Conservation (phyloP, 192 early-diverging fungal species). For the Powellomyces hirtus region DNA sequence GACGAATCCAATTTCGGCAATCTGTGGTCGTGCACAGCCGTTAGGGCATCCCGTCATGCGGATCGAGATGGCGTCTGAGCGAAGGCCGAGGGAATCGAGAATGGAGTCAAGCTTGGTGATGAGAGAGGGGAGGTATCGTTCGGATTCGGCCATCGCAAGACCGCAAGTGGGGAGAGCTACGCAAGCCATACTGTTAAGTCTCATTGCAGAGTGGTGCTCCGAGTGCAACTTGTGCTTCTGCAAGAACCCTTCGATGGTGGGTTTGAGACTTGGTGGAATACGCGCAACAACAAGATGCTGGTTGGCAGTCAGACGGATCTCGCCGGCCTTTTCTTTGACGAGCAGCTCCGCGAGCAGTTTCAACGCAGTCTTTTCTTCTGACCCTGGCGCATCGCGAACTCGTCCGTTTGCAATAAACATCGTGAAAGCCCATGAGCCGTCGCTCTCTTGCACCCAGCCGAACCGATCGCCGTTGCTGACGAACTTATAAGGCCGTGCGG, state of each 20-base stretch:
- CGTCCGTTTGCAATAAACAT: conserved; percentile 92
- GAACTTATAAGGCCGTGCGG: conserved; percentile 74
- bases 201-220: conserved; percentile 79
- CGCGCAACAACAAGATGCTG: conserved; percentile 85
- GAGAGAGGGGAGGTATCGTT: conserved; percentile 88
- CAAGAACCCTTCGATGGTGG: conserved; percentile 50
- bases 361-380: conserved; percentile 70
- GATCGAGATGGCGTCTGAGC: conserved; percentile 87
- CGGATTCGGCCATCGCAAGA: conserved; percentile 95
- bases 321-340: conserved; percentile 36
- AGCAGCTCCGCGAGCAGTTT: conserved; percentile 18
- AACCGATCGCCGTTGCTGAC: conserved; percentile 89
- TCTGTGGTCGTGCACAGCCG: conserved; percentile 91
- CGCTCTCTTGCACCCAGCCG: conserved; percentile 78
- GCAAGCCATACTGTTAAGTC: conserved; percentile 92
- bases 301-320: conserved; percentile 90
- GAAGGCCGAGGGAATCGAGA: conserved; percentile 77
- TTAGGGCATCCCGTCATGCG: conserved; percentile 99
- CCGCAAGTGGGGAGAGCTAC: conserved; percentile 94
- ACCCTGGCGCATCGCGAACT: conserved; percentile 76
- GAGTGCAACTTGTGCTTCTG: conserved; percentile 65
- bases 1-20: conserved; percentile 92
- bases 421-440: conserved; percentile 76
- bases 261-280: conserved; percentile 69
- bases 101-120: conserved; percentile 76